Evolutionary conservation across 495 filamentous ascomycete genomes (phyloP), one percentile per base, ranked within the genome.

Genomic region (Rostrohypoxylon terebratum): DNA sequence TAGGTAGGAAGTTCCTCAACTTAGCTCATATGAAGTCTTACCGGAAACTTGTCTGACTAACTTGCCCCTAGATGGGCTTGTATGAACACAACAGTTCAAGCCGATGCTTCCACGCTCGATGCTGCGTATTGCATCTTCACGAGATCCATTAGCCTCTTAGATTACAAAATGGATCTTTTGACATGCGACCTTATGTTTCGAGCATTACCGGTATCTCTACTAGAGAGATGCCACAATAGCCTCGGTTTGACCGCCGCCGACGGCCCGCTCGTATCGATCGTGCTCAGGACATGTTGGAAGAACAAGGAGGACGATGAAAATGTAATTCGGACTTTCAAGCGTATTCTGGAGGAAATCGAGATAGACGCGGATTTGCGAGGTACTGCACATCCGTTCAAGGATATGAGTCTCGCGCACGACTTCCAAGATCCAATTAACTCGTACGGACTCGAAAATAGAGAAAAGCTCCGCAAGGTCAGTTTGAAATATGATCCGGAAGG

Each of bases 401-500:
- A 79, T 66, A n/a, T 81, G 55, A 85, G 84, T 69, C 81, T 88
- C 67, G 82, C 85, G 6, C 75, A 76, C 34, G 53, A 16, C 5
- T 71, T 53, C 13, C 87, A 88, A 77, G 72, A 84, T 59, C 80
- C 82, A 0, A 80, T 88, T 11, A 73, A 63, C 0, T 80, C 85
- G 4, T 89, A 87, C 75, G 87, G 87, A 0, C 70, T 48, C 28
- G 76, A 77, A 20, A 88, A 82, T 69, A 60, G 81, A 33, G 55
- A 64, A 40, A 70, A 74, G n/a, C 69, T 90, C 57, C 63, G 71
- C 25, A 48, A 62, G 21, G 77, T 82, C 42, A 81, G 78, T 1
- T 71, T 73, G 63, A 82, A 84, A 74, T 89, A 85, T 67, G 87
- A 89, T 64, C 85, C 85, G 0, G 61, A 79, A 1, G 81, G 78